Conservation (phyloP, 192 early-diverging fungal genomes). For the Coemansia sp. region DNA sequence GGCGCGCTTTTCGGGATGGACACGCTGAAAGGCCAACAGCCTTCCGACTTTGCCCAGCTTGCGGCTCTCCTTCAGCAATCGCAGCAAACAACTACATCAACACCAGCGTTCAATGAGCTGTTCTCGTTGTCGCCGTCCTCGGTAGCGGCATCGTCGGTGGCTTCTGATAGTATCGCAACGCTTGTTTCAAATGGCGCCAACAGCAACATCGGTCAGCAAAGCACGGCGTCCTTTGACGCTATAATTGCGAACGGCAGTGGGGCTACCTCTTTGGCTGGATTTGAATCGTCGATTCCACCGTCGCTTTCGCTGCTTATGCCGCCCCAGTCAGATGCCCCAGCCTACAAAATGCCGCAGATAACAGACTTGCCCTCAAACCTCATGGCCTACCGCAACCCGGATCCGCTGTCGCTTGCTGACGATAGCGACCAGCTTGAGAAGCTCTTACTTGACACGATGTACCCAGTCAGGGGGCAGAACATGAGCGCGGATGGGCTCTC, state of each 20-base stretch:
- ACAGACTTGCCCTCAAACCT: constrained; percentile 31
- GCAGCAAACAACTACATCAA: constrained; percentile 17
- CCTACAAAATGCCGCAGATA: constrained; percentile 6
- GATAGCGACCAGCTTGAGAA: constrained; percentile 52
- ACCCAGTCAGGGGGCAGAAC: constrained; percentile 9
- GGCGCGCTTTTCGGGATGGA: constrained; percentile 25
- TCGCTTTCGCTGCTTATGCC: constrained; percentile 7
- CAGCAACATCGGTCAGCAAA: neutral
- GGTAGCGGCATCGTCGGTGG: constrained; percentile 17
- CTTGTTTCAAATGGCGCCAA: neutral
- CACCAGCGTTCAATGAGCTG: constrained; percentile 45
- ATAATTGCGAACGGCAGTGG: neutral
- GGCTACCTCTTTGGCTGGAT: neutral
- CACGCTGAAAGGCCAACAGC: constrained; percentile 26
- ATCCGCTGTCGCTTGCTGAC: constrained; percentile 28
- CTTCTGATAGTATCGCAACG: no score
- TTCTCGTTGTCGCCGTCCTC: constrained; percentile 35
- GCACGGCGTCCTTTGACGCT: neutral
- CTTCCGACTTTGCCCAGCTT: constrained; percentile 21
- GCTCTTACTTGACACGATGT: constrained; percentile 48
- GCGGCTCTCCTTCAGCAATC: constrained; percentile 33
- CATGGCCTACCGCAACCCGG: constrained; percentile 56
- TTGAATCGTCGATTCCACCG: neutral
- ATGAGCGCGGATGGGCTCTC: neutral
- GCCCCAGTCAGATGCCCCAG: constrained; percentile 7